phyloP scores from a whole-genome alignment of 2,329 filamentous ascomycete species.

The Endocalyx cinctus region DNA sequence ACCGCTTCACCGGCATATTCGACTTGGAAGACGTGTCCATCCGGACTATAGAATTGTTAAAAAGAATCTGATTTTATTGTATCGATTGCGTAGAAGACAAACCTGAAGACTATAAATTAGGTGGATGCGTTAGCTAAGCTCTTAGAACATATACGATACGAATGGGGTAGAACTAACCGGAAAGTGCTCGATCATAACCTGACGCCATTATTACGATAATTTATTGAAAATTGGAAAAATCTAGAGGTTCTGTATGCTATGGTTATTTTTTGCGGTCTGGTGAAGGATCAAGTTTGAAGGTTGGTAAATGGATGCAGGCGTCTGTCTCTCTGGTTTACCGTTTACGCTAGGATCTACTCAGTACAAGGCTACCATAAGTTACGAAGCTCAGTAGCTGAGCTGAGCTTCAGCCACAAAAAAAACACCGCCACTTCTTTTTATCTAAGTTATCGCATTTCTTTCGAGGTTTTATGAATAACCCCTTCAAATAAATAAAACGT shows the following conservation, averaged over 20 bases:
- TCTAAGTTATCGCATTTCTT: too few species aligned
- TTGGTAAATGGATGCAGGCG: conserved; percentile 4
- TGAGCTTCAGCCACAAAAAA: conserved; percentile 6
- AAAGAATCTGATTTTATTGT: background rate
- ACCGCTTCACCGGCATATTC: conserved; percentile 99
- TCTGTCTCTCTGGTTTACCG: too few species aligned
- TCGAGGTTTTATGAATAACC: too few species aligned
- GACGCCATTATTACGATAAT: conserved; percentile 62
- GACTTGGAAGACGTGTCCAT: conserved; percentile 99
- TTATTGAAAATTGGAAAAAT: conserved; percentile 8
- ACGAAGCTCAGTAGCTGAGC: conserved; percentile 26
- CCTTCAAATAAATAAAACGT: too few species aligned
- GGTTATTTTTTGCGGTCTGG: conserved; percentile 5
- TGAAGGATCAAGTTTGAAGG: conserved; percentile 3
- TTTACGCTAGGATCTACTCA: too few species aligned
- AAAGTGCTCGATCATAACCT: conserved; percentile 98
- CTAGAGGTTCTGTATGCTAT: conserved; percentile 7
- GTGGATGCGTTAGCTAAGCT: conserved; percentile 36
- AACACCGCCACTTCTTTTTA: conserved; percentile 6
- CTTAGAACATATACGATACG: conserved; percentile 23
- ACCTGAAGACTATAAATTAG: conserved; percentile 72
- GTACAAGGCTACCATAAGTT: conserved; percentile 26
- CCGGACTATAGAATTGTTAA: conserved; percentile 62
- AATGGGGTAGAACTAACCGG: conserved; percentile 60
- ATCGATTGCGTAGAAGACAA: conserved; percentile 24